Base-by-base conservation (phyloP, 805 yeast species). In the Starmera quercuum region DNA sequence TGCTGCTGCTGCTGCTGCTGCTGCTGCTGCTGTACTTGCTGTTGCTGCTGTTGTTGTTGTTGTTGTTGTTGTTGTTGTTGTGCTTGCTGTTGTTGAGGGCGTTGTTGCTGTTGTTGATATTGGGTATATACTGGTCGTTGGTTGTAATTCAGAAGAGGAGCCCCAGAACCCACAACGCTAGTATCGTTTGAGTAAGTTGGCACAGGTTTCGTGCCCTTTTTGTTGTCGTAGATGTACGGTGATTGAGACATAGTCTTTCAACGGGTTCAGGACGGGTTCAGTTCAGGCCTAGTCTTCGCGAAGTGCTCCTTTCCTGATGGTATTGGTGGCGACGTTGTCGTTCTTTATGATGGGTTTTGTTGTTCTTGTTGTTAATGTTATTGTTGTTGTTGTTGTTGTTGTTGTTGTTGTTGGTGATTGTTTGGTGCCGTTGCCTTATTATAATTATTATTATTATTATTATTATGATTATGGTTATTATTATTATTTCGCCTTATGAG, bases 221-320 rank as follows among this genome's bases (percentile, higher is more conserved):
- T 34, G 31, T 16, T 32, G 18, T 37, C 35, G 22, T 41, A 37
- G 15, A 39, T 30, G 22, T 37, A 42, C 9, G 44, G 45, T 5
- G 45, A 41, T 25, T 41, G 39, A 11, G 45, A 39, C 45, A 41
- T 33, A n/a, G 6, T 20, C 18, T 26, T 26, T 18, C 29, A 15
- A 20, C 29, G 29, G 29, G 10, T 16, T 30, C 25, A 20, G 12
- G 17, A 20, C 13, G n/a, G 6, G 10, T 7, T 5, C 24, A 25
- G 33, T 18, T 19, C 19, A 15, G 7, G 33, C 14, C 19, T 19
- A 29, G 26, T 18, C 14, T 14, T 22, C 21, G 17, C 19, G 17
- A 28, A 20, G 30, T 18, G 22, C 13, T 6, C 7, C 24, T 13
- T 7, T 7, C 14, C 7, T 26, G 17, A 13, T 26, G 14, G n/a